Percentiles rank a stretch among this genome's conserved stretches.
These are phyloP conservation scores for Lentinula aciculospora DNA, from an alignment of 768 basidiomycete species.

Conservation along the genomic window DNA sequence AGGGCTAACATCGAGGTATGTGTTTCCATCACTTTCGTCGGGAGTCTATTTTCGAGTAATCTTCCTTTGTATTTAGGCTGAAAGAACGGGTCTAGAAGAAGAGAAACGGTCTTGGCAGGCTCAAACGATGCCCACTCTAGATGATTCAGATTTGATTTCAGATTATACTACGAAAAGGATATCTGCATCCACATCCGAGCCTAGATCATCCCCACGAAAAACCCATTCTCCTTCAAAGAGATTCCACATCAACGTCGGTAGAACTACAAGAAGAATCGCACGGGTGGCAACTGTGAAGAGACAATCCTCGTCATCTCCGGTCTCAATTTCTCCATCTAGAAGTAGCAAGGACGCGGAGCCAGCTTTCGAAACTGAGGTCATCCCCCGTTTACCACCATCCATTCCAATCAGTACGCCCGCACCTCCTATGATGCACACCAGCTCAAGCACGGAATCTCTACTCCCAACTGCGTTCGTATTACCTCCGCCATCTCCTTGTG, in stretches of 20 bases:
- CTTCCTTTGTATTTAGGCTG: conserved; percentile 35
- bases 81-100: conserved; percentile 54
- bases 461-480: conserved; percentile 71
- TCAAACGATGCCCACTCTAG: conserved; percentile 48
- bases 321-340: conserved; percentile 22
- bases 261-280: conserved; percentile 38
- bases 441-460: conserved; percentile 32
- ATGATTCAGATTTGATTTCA: conserved; percentile 6
- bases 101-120: conserved; percentile 75
- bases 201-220: conserved; percentile 39
- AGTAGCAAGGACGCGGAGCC: conserved; percentile 25
- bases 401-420: not conserved
- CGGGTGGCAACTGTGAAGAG: conserved; percentile 29
- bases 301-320: conserved; percentile 34
- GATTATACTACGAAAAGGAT: conserved; percentile 24
- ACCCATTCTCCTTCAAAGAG: conserved; percentile 6
- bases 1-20: conserved; percentile 61
- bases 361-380: conserved; percentile 50
- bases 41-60: not conserved
- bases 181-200: conserved; percentile 30
- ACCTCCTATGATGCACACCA: conserved; percentile 9
- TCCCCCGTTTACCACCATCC: conserved; percentile 19
- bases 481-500: conserved; percentile 70
- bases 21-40: conserved; percentile 1
- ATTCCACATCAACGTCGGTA: conserved; percentile 35